A percentile compares a stretch with the other conserved stretches of the same genome.
Evolutionary conservation across 2,329 filamentous ascomycete species (phyloP).

Genomic region (Fusarium continuum): DNA sequence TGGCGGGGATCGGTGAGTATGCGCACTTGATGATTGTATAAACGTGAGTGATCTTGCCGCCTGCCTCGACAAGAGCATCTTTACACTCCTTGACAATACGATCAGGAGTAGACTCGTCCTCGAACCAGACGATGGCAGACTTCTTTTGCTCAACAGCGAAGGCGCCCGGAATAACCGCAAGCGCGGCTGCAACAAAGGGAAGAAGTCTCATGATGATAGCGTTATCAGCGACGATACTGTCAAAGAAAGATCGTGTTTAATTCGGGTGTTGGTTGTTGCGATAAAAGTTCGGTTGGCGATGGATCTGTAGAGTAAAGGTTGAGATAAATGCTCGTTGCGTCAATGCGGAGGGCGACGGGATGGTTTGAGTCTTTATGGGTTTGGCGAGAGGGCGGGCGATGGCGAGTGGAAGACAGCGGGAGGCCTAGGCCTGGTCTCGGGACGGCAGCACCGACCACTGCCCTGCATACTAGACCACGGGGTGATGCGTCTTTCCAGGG

Average conservation of each 20-base stretch:
- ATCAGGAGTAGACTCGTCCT: constrained; percentile 70
- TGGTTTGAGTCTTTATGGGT: constrained; percentile 24
- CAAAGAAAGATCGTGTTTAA: background rate
- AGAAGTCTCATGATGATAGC: constrained; percentile 69
- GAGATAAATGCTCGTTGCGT: constrained; percentile 19
- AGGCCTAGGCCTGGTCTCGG: constrained; percentile 1
- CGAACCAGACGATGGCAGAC: constrained; percentile 81
- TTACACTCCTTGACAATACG: constrained; percentile 76
- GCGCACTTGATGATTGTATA: constrained; percentile 75
- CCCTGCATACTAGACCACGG: constrained; percentile 14
- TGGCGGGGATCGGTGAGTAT: background rate
- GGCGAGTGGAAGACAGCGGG: background rate
- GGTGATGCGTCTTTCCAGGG: constrained; percentile 7
- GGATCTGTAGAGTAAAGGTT: constrained; percentile 2
- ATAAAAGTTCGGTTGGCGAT: background rate
- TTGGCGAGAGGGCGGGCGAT: constrained; percentile 5
- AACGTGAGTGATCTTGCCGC: constrained; percentile 81
- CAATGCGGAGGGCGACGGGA: constrained; percentile 17
- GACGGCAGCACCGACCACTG: constrained; percentile 20
- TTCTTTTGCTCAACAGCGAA: constrained; percentile 73
- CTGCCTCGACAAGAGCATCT: constrained; percentile 72
- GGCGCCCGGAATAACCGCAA: constrained; percentile 67
- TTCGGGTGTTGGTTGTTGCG: background rate
- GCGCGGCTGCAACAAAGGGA: constrained; percentile 61
- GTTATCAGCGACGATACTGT: background rate